These are phyloP conservation scores for Calocybe indica DNA, from an alignment of 768 basidiomycete species.

Conservation along the genomic window DNA sequence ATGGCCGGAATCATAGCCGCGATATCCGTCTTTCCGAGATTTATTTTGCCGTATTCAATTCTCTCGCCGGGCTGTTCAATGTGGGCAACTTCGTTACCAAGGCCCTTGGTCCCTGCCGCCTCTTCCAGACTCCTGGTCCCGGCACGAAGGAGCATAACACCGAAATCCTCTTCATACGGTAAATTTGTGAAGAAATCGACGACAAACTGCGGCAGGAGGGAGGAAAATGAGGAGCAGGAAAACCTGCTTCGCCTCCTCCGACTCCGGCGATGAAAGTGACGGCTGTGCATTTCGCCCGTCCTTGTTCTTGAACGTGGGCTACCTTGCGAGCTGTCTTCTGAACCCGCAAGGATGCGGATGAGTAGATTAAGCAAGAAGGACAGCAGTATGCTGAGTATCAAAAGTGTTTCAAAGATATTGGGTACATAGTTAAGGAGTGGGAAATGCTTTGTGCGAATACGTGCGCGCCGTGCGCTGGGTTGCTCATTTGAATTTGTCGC, in stretches of 20 bases:
- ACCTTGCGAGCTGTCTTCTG: background rate
- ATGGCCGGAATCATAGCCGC: too few species aligned
- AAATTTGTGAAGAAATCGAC: conserved; percentile 25
- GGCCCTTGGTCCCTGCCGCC: conserved; percentile 63
- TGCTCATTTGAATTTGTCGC: background rate
- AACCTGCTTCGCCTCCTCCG: too few species aligned
- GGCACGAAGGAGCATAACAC: conserved; percentile 61
- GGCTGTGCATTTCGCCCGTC: too few species aligned
- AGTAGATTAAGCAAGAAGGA: conserved; percentile 57
- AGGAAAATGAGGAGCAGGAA: background rate
- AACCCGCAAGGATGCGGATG: conserved; percentile 57
- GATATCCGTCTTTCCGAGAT: too few species aligned
- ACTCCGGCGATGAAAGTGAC: too few species aligned
- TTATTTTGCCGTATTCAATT: conserved; percentile 14
- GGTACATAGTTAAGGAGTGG: conserved; percentile 73
- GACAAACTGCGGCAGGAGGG: background rate
- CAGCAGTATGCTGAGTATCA: conserved; percentile 50
- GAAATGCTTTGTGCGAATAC: conserved; percentile 28
- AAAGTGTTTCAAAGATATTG: conserved; percentile 62
- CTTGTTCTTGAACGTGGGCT: too few species aligned
- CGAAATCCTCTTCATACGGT: conserved; percentile 68
- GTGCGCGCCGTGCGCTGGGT: conserved; percentile 9
- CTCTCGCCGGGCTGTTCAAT: conserved; percentile 22
- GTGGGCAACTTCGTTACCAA: conserved; percentile 60
- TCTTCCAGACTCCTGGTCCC: conserved; percentile 75